Evolutionary conservation across 805 yeast genomes (phyloP), one percentile per base, ranked within the genome.

Genomic region (Hanseniaspora valbyensis): DNA sequence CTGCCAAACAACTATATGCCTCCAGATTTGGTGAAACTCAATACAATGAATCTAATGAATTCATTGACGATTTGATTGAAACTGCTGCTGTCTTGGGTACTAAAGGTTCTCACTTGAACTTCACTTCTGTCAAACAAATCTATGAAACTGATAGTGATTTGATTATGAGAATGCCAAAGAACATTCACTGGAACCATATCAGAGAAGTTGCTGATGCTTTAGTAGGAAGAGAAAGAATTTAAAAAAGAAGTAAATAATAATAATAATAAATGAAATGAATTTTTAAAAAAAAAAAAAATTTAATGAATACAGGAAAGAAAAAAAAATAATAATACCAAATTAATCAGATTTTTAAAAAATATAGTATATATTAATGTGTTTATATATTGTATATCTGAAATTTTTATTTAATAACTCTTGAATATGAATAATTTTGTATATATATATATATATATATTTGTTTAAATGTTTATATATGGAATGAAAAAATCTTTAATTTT

Each of bases 111-210:
- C 85, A 82, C 60, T 71, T 90, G 60, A 76, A 67, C 53, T 88
- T 84, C 70, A 74, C 85, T 10, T 72, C 92, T 9, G 75, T 92
- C 52, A 75, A 84, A 63, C 76, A 74, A 53, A 72, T 90, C 56
- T 89, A 84, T 68, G 95, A 89, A 62, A 81, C 71, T 62, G 97
- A 92, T 67, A 87, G 97, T 16, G 87, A 85, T 58, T 64, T 84
- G 33, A 71, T 68, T 21, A 77, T 71, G 66, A 82, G 99, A 72
- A 81, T 92, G 77, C 95, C 97, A 59, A 88, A 85, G 71, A 69
- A 72, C 52, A 81, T 88, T 44, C 87, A 83, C 67, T 92, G 98
- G 98, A 71, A 73, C 44, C 72, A 72, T 28, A 70, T 81, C 46
- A 75, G 94, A 61, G 82, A 80, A 44, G 76, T 85, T 62, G 84